A percentile compares a stretch with the other conserved stretches of the same genome.
These are phyloP conservation scores for Ceratobasidium papillatum DNA, from an alignment of 1,284 basidiomycete species.

Conservation along the genomic window DNA sequence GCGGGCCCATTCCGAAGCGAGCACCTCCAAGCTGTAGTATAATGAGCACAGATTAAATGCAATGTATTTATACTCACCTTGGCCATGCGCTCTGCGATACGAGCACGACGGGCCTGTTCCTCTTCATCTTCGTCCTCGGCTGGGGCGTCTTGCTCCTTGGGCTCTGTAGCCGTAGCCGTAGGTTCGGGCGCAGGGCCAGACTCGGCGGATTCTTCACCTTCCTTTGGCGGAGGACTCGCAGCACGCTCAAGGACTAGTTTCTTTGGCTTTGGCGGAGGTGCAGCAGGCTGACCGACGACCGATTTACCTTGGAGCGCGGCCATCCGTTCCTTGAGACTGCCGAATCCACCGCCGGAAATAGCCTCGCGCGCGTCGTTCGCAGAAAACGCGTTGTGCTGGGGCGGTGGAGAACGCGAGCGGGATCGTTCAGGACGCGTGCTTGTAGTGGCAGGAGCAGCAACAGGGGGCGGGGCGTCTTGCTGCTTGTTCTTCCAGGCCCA, in stretches of 20 bases:
- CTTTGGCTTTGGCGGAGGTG: conserved; percentile 72
- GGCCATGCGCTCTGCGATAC: conserved; percentile 51
- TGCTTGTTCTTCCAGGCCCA: conserved; percentile 42
- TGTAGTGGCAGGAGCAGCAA: background rate
- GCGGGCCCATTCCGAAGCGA: conserved; percentile 17
- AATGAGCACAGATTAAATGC: conserved; percentile 7
- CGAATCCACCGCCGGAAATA: conserved; percentile 62
- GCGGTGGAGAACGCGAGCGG: conserved; percentile 46
- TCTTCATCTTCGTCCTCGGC: conserved; percentile 44
- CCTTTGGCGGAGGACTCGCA: conserved; percentile 57
- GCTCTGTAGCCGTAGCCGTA: conserved; percentile 41
- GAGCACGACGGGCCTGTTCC: conserved; percentile 28
- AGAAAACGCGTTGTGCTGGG: conserved; percentile 62
- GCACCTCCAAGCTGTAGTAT: conserved; percentile 50
- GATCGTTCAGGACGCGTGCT: conserved; percentile 35
- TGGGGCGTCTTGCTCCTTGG: conserved; percentile 46
- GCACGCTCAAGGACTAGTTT: conserved; percentile 55
- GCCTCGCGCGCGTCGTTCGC: conserved; percentile 85
- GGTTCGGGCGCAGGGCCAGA: conserved; percentile 58
- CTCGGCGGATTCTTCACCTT: conserved; percentile 46
- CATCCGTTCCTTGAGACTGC: conserved; percentile 88
- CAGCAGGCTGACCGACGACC: conserved; percentile 66
- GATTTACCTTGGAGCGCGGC: conserved; percentile 84
- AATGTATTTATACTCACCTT: conserved; percentile 46
- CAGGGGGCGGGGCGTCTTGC: conserved; percentile 39